Evolutionary conservation across 2,329 filamentous ascomycete genomes (phyloP).

Genomic region (Colletotrichum magnum): DNA sequence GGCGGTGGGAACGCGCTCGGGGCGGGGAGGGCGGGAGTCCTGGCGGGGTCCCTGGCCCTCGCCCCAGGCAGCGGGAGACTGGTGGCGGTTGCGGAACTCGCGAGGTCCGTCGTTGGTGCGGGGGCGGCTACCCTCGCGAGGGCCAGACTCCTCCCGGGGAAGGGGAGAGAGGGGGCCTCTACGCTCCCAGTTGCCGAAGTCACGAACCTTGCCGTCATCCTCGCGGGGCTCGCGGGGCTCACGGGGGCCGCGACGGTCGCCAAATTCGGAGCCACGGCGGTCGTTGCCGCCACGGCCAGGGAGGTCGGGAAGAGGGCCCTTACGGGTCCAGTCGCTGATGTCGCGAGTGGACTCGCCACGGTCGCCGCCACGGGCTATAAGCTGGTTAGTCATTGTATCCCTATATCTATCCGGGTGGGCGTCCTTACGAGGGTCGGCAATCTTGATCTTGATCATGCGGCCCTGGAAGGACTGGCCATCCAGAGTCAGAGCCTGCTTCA

Average conservation of each 20-base stretch:
- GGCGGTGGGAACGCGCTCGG: constrained; percentile 83
- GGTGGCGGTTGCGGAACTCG: constrained; percentile 72
- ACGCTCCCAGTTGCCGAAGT: constrained; percentile 94
- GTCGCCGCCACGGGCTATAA: constrained; percentile 85
- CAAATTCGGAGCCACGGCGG: constrained; percentile 63
- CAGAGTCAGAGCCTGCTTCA: constrained; percentile 90
- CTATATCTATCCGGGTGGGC: constrained; percentile 45
- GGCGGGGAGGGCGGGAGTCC: constrained; percentile 76
- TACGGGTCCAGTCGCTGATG: constrained; percentile 91
- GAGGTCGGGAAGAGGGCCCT: constrained; percentile 86
- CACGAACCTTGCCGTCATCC: constrained; percentile 82
- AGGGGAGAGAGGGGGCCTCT: constrained; percentile 89
- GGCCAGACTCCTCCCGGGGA: constrained; percentile 65
- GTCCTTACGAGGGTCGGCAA: constrained; percentile 94
- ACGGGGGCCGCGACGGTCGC: constrained; percentile 58
- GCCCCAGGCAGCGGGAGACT: constrained; percentile 83
- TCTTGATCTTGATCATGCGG: constrained; percentile 91
- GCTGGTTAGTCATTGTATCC: constrained; percentile 51
- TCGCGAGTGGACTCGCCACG: constrained; percentile 79
- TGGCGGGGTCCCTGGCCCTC: constrained; percentile 72
- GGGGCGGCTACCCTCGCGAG: constrained; percentile 69
- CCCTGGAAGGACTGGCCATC: constrained; percentile 89
- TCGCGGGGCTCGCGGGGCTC: constrained; percentile 73
- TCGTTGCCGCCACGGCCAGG: constrained; percentile 66
- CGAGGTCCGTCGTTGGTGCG: constrained; percentile 71